Evolutionary conservation across 495 filamentous ascomycete genomes (phyloP).

Genomic region (Cairneyella variabilis): DNA sequence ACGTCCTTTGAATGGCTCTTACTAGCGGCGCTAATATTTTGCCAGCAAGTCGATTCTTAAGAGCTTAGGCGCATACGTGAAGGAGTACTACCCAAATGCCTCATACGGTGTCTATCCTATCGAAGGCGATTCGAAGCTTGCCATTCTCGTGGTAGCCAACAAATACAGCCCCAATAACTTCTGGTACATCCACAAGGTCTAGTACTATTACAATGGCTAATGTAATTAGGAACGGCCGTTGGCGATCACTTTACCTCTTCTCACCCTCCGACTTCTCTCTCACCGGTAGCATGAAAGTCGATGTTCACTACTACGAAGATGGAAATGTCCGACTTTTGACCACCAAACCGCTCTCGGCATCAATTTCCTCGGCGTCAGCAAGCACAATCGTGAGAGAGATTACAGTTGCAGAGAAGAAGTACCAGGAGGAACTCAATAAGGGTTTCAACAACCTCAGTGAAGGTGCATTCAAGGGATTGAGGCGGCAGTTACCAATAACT

Average conservation of each 20-base stretch:
- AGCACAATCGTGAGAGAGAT: slow-evolving; percentile 69
- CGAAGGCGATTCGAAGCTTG: slow-evolving; percentile 68
- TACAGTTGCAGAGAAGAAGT: slow-evolving; percentile 76
- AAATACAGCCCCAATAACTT: slow-evolving; percentile 98
- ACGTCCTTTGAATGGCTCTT: slow-evolving; percentile 3
- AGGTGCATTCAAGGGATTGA: slow-evolving; percentile 88
- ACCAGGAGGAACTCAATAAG: slow-evolving; percentile 92
- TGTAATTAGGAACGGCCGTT: slow-evolving; percentile 81
- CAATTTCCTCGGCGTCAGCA: slow-evolving; percentile 59
- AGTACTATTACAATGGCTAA: slow-evolving; percentile 5
- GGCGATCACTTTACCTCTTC: slow-evolving; percentile 84
- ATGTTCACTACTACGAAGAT: slow-evolving; percentile 99
- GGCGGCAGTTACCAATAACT: slow-evolving; percentile 91
- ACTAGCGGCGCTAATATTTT: background rate
- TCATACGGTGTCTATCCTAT: slow-evolving; percentile 78
- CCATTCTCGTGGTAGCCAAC: slow-evolving; percentile 83
- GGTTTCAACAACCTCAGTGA: slow-evolving; percentile 86
- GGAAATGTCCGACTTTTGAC: slow-evolving; percentile 93
- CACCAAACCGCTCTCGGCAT: slow-evolving; percentile 63
- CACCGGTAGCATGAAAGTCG: slow-evolving; percentile 68
- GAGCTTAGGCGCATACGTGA: slow-evolving; percentile 68
- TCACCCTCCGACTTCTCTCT: slow-evolving; percentile 58
- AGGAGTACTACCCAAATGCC: slow-evolving; percentile 84
- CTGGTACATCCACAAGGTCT: slow-evolving; percentile 53
- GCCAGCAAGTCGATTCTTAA: slow-evolving; percentile 76